Conservation (phyloP, 2,329 filamentous ascomycete genomes). For the Fusarium paranaense region DNA sequence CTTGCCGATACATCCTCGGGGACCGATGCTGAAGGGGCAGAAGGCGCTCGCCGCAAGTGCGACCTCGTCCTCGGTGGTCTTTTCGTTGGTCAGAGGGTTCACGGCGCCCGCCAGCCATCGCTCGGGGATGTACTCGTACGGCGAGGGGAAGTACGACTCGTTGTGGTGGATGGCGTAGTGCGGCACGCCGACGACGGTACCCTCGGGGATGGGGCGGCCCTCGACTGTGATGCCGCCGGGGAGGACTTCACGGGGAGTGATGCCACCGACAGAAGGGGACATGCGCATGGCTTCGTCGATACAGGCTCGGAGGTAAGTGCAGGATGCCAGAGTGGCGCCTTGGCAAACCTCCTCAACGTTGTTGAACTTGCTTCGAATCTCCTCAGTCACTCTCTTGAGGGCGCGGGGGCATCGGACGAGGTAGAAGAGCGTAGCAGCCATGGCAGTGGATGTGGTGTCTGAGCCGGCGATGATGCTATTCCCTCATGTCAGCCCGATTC, state of each 20-base stretch:
- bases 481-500: slow-evolving; percentile 4
- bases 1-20: slow-evolving; percentile 79
- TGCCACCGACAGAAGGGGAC: slow-evolving; percentile 69
- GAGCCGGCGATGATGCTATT: slow-evolving; percentile 75
- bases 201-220: slow-evolving; percentile 65
- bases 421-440: slow-evolving; percentile 73
- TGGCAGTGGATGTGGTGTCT: slow-evolving; percentile 77
- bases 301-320: slow-evolving; percentile 71
- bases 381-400: slow-evolving; percentile 59
- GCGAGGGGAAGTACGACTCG: slow-evolving; percentile 68
- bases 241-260: slow-evolving; percentile 70
- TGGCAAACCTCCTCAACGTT: slow-evolving; percentile 67
- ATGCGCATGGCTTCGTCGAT: slow-evolving; percentile 75
- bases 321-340: slow-evolving; percentile 61
- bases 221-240: slow-evolving; percentile 66
- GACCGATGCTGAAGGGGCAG: slow-evolving; percentile 79
- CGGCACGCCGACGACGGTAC: slow-evolving; percentile 72
- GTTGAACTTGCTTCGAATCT: slow-evolving; percentile 64
- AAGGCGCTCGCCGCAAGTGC: slow-evolving; percentile 74
- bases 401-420: slow-evolving; percentile 64
- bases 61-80: slow-evolving; percentile 63
- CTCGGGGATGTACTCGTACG: slow-evolving; percentile 71
- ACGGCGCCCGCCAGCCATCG: slow-evolving; percentile 69
- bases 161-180: slow-evolving; percentile 79
- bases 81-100: slow-evolving; percentile 51